phyloP scores from a whole-genome alignment of 306 rosid genomes.

The Trifolium fragiferum region DNA sequence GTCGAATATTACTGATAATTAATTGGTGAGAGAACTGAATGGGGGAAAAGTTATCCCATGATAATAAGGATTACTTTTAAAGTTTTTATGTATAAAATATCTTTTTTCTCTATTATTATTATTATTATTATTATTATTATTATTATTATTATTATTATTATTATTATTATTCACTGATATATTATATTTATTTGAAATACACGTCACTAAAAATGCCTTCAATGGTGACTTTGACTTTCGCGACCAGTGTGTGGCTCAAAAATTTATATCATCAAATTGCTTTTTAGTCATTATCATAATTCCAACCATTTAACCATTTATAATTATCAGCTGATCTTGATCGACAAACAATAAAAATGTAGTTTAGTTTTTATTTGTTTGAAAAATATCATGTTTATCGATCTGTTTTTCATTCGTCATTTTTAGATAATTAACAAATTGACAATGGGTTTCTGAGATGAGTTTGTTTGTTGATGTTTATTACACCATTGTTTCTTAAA shows the following conservation, averaged over 20 bases:
- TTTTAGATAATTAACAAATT: slow-evolving; percentile 26
- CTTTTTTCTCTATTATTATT: too few relatives aligned
- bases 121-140: too few relatives aligned
- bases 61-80: too few relatives aligned
- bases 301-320: background rate
- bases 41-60: too few relatives aligned
- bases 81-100: too few relatives aligned
- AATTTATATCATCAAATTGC: slow-evolving; percentile 4
- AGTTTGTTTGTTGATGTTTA: background rate
- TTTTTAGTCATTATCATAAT: background rate
- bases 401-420: background rate
- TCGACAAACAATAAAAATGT: background rate
- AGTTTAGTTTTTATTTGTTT: slow-evolving; percentile 13
- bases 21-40: too few relatives aligned
- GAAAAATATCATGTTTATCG: slow-evolving; percentile 13
- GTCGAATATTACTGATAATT: too few relatives aligned
- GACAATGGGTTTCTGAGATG: background rate
- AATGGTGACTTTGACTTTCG: background rate
- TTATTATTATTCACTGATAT: too few relatives aligned
- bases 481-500: slow-evolving; percentile 29
- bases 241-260: background rate
- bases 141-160: too few relatives aligned
- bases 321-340: slow-evolving; percentile 1
- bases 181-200: too few relatives aligned
- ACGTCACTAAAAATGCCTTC: too few relatives aligned